These are phyloP conservation scores for Linaria vulgaris DNA, from an alignment of 257 asterid genomes.

Conservation along the genomic window DNA sequence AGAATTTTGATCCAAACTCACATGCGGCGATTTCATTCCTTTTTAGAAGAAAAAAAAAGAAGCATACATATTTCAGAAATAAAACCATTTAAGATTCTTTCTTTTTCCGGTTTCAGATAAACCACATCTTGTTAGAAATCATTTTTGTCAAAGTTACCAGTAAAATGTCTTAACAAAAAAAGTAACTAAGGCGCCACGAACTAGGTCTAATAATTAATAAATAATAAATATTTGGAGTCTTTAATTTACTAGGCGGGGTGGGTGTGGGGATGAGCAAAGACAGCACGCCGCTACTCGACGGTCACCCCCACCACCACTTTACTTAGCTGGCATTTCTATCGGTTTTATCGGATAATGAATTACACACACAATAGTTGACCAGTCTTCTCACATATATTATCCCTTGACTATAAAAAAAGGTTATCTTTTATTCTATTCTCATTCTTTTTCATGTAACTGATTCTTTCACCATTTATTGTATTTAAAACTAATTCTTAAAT, in stretches of 20 bases:
- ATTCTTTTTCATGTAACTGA: too few relatives aligned
- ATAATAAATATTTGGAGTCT: not conserved
- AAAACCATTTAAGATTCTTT: too few relatives aligned
- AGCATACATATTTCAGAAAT: too few relatives aligned
- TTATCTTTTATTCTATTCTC: too few relatives aligned
- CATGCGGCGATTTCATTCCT: too few relatives aligned
- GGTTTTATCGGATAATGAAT: too few relatives aligned
- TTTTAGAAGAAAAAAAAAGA: too few relatives aligned
- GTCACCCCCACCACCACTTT: conserved; percentile 21
- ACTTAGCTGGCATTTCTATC: not conserved
- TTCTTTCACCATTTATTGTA: too few relatives aligned
- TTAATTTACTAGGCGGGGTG: not conserved
- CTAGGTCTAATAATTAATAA: not conserved
- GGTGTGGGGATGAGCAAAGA: conserved; percentile 32
- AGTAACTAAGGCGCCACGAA: not conserved
- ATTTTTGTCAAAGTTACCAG: not conserved
- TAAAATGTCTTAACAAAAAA: not conserved
- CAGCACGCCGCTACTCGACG: conserved; percentile 32
- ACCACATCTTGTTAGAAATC: not conserved
- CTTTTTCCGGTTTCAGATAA: conserved; percentile 6
- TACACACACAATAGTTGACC: too few relatives aligned
- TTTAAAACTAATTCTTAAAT: too few relatives aligned
- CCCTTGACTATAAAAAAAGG: too few relatives aligned
- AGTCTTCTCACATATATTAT: too few relatives aligned
- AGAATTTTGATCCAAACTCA: not conserved